These are phyloP conservation scores for Aphanomyces astaci DNA, from an alignment of 352 stramenopile species.

Conservation along the genomic window DNA sequence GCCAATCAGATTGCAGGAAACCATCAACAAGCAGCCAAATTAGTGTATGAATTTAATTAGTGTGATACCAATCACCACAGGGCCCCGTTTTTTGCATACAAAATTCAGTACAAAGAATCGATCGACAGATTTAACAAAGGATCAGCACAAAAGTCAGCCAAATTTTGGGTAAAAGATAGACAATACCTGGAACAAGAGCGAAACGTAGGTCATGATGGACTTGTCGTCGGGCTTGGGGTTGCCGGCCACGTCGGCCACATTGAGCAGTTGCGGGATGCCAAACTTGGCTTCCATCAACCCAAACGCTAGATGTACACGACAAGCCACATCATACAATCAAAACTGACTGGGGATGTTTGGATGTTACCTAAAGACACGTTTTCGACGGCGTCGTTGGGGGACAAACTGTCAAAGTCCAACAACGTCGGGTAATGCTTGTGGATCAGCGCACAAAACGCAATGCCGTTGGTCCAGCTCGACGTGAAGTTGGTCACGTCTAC, in stretches of 20 bases:
- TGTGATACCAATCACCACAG: too few relatives aligned
- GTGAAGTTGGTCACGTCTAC: conserved; percentile 87
- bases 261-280: conserved; percentile 79
- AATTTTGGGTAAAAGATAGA: too few relatives aligned
- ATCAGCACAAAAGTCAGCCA: too few relatives aligned
- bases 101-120: too few relatives aligned
- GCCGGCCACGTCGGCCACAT: conserved; percentile 79
- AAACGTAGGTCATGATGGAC: conserved; percentile 89
- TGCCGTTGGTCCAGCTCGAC: conserved; percentile 75
- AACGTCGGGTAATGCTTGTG: conserved; percentile 83
- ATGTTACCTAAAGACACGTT: conserved; percentile 11
- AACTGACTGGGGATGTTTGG: too few relatives aligned
- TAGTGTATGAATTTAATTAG: too few relatives aligned
- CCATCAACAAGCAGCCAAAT: too few relatives aligned
- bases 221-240: conserved; percentile 86
- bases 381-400: conserved; percentile 11
- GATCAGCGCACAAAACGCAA: conserved; percentile 87
- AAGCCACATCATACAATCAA: too few relatives aligned
- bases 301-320: too few relatives aligned
- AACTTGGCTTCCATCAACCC: conserved; percentile 77
- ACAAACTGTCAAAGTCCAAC: conserved; percentile 60
- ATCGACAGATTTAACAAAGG: too few relatives aligned
- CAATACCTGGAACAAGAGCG: conserved; percentile 67
- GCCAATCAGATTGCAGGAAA: too few relatives aligned
- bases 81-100: too few relatives aligned